A percentile compares a stretch with the other conserved stretches of the same genome.
These are phyloP conservation scores for Wickerhamiella galacta DNA, from an alignment of 805 yeast species.

Conservation along the genomic window DNA sequence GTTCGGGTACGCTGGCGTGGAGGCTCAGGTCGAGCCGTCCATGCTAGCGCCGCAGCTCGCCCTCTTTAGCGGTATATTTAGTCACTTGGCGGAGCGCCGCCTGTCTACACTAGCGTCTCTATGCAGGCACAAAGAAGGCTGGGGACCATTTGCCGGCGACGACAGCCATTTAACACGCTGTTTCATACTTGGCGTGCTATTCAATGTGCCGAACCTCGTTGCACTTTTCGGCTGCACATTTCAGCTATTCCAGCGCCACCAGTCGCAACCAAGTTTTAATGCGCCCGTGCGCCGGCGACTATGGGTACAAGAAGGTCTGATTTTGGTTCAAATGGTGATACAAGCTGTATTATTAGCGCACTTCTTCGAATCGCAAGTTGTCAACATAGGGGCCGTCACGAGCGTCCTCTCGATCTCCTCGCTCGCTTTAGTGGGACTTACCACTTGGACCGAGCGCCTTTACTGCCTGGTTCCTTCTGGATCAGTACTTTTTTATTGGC, in stretches of 20 bases:
- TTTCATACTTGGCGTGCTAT: constrained; percentile 23
- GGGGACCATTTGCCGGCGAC: constrained; percentile 4
- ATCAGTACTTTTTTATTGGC: constrained; percentile 60
- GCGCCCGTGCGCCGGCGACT: constrained; percentile 14
- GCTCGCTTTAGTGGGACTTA: constrained; percentile 32
- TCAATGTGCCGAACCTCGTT: constrained; percentile 18
- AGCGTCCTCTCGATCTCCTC: constrained; percentile 28
- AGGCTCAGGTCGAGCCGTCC: too few relatives aligned
- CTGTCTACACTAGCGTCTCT: too few relatives aligned
- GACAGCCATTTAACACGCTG: constrained; percentile 13
- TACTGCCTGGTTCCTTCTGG: constrained; percentile 51
- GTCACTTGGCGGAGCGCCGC: too few relatives aligned
- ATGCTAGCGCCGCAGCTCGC: too few relatives aligned
- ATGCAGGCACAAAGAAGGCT: constrained; percentile 3
- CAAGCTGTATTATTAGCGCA: constrained; percentile 7
- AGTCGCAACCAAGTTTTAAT: constrained; percentile 9
- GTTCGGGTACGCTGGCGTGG: too few relatives aligned
- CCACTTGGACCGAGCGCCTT: constrained; percentile 59
- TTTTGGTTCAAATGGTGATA: constrained; percentile 11
- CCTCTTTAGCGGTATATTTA: too few relatives aligned
- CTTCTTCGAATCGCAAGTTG: constrained; percentile 13
- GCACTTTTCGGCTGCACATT: constrained; percentile 17
- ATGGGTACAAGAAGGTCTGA: constrained; percentile 12
- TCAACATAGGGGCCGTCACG: constrained; percentile 22
- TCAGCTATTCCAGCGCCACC: constrained; percentile 17